These are phyloP conservation scores for Lineolata rhizophorae DNA, from an alignment of 495 filamentous ascomycete species.

Conservation along the genomic window DNA sequence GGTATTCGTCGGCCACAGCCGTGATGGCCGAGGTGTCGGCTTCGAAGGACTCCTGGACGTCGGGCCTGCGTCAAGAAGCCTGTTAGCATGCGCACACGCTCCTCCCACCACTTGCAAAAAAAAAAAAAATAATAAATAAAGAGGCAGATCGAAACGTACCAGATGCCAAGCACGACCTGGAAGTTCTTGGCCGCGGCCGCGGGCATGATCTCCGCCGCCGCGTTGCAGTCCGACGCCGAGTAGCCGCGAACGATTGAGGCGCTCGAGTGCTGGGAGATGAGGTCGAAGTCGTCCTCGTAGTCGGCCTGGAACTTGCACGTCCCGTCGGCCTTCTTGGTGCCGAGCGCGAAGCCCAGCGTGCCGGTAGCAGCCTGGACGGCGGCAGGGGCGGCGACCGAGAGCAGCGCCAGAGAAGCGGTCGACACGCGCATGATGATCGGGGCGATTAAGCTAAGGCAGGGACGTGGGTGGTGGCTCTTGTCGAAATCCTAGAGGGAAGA, in stretches of 20 bases:
- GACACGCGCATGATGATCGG: too few relatives aligned
- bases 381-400: conserved; percentile 19
- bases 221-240: conserved; percentile 44
- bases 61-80: conserved; percentile 29
- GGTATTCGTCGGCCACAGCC: conserved; percentile 26
- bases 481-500: too few relatives aligned
- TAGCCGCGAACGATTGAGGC: conserved; percentile 47
- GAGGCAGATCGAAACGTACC: conserved; percentile 30
- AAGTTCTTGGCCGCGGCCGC: conserved; percentile 50
- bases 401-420: conserved; percentile 16
- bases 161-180: conserved; percentile 56
- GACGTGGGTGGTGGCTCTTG: too few relatives aligned
- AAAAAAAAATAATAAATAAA: conserved; percentile 1
- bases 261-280: conserved; percentile 20
- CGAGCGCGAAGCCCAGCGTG: conserved; percentile 31
- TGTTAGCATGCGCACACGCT: conserved; percentile 1
- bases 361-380: conserved; percentile 22
- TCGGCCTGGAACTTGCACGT: conserved; percentile 41
- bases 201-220: conserved; percentile 42
- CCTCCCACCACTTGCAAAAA: not conserved
- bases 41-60: conserved; percentile 39
- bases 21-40: conserved; percentile 36
- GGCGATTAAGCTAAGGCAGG: too few relatives aligned
- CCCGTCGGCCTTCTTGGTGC: conserved; percentile 30
- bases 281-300: conserved; percentile 48